Percentiles rank a stretch among this genome's conserved stretches.
Evolutionary conservation across 441 rosid species (phyloP).

Genomic region (Brassica balearica): DNA sequence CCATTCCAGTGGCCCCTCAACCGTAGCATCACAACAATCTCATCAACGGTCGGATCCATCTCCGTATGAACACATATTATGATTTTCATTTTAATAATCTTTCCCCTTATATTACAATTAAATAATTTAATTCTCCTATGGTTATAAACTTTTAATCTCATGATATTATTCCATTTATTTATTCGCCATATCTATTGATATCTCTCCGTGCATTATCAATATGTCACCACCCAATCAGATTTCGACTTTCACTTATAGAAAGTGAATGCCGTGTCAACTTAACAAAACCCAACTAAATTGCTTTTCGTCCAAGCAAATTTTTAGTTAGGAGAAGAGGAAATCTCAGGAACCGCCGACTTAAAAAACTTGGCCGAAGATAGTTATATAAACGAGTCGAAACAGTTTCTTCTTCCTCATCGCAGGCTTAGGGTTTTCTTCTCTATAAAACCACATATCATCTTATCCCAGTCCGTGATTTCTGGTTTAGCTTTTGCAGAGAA

Average conservation of each 20-base stretch:
- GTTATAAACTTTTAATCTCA: neutral
- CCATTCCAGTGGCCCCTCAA: too few relatives aligned
- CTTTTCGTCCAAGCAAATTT: slow-evolving; percentile 62
- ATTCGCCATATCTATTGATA: slow-evolving; percentile 25
- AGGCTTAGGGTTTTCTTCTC: slow-evolving; percentile 56
- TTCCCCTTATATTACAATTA: neutral
- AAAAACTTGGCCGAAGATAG: slow-evolving; percentile 27
- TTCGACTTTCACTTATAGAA: neutral
- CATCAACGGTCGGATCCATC: too few relatives aligned
- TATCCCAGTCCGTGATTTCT: neutral
- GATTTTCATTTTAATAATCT: neutral
- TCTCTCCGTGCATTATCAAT: slow-evolving; percentile 22
- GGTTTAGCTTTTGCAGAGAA: neutral
- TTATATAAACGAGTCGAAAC: slow-evolving; percentile 34
- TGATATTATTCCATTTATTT: slow-evolving; percentile 21
- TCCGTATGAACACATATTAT: too few relatives aligned
- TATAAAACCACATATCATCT: slow-evolving; percentile 27
- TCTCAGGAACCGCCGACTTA: slow-evolving; percentile 57
- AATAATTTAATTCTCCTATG: neutral
- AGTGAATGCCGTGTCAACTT: neutral
- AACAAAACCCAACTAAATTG: slow-evolving; percentile 38
- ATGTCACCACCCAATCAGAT: slow-evolving; percentile 35
- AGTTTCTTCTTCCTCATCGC: slow-evolving; percentile 40
- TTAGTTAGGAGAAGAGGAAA: slow-evolving; percentile 28
- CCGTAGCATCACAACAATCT: too few relatives aligned